Base-by-base conservation (phyloP, 1,284 basidiomycete species). In the Agaricales sp. region DNA sequence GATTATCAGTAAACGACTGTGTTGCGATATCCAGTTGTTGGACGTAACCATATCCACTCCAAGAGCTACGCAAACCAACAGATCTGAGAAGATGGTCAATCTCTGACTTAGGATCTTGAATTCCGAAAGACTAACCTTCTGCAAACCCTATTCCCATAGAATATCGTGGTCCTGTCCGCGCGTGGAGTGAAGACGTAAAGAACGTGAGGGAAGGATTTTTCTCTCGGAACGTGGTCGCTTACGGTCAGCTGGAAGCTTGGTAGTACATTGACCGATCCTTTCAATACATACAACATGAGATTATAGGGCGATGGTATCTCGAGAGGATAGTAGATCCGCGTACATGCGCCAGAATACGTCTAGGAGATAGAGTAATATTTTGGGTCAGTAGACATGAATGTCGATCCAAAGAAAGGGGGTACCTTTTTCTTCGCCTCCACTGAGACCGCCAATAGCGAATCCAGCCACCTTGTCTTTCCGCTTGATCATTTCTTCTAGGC, bases 61-160 rank as follows among this genome's bases (percentile, higher is more conserved):
- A n/a, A 92, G 68, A 4, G 89, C 89, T 20, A 90, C 82, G 58
- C 89, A 91, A 12, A 92, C 87, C 41, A 92, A 67, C 14, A 92
- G 71, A 67, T 92, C 88, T 90, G 6, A 2, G 20, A 51, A 37
- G 44, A 41, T 12, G 16, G 38, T 24, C 44, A 18, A 46, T 37
- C 38, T 39, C n/a, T 38, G 4, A 50, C 43, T 38, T 24, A 50
- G 35, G 23, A 35, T 48, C 26, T 37, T 23, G 19, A 45, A 22
- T 4, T 20, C 20, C 20, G 13, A n/a, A 19, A 23, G 4, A 26
- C 43, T 47, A 54, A 85, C 87, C 88, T 77, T 92, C 89, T 16
- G 88, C 87, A 63, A 90, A 92, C 2, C 89, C 89, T 41, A 92
- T 77, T 0, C 89, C 89, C 89, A 92, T 92, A 3, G 82, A 81